phyloP scores from a whole-genome alignment of 306 rosid species.

The Cicer arietinum region DNA sequence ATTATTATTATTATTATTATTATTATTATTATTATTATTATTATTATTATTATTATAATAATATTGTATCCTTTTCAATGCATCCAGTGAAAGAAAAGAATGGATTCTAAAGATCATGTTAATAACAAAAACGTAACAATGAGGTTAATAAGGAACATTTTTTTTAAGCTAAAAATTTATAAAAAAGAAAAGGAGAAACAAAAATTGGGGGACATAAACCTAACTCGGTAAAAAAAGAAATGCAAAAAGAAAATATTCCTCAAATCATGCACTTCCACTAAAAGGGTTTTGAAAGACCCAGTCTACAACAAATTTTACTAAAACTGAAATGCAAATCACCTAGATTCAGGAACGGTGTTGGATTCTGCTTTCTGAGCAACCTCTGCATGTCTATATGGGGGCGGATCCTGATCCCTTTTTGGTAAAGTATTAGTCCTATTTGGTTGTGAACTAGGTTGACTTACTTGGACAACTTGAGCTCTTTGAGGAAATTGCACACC shows the following conservation, averaged over 20 bases:
- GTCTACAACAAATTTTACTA: constrained; percentile 11
- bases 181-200: no score
- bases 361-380: constrained; percentile 60
- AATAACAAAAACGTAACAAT: constrained; percentile 1
- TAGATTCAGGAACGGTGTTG: constrained; percentile 70
- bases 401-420: constrained; percentile 56
- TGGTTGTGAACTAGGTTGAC: constrained; percentile 60
- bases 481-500: constrained; percentile 92
- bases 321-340: constrained; percentile 60
- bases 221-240: no score
- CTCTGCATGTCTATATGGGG: constrained; percentile 48
- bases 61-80: background rate
- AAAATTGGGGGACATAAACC: no score
- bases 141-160: background rate
- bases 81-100: background rate
- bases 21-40: no score
- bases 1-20: no score
- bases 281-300: constrained; percentile 25
- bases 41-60: no score
- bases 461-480: constrained; percentile 57
- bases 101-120: constrained; percentile 7
- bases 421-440: constrained; percentile 45
- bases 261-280: background rate
- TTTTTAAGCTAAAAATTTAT: no score
- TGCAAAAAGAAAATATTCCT: no score